These are phyloP conservation scores for Fusarium keratoplasticum DNA, from an alignment of 2,329 filamentous ascomycete genomes.

Conservation along the genomic window DNA sequence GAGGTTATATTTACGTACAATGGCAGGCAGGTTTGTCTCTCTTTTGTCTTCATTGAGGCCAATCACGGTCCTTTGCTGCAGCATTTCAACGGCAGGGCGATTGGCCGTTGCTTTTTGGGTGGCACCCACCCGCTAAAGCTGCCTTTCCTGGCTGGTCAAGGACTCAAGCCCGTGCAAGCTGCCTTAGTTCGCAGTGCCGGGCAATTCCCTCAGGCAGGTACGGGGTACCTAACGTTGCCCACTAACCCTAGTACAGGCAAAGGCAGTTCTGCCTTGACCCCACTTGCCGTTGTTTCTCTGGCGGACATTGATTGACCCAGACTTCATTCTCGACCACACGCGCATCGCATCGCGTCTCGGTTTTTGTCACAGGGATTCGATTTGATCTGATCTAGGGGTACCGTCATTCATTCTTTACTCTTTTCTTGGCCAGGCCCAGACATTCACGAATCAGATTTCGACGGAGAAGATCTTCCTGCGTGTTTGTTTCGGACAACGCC, in stretches of 20 bases:
- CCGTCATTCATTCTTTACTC: background rate
- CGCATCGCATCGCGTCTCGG: conserved; percentile 24
- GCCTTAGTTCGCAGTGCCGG: background rate
- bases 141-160: background rate
- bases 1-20: background rate
- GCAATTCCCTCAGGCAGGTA: conserved; percentile 4
- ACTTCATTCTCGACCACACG: conserved; percentile 25
- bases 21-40: background rate
- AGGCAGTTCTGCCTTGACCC: background rate
- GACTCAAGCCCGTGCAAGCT: background rate
- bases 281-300: conserved; percentile 26
- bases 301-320: background rate
- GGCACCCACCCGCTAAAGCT: background rate
- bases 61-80: background rate
- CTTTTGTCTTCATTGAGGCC: background rate
- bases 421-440: background rate
- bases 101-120: conserved; percentile 7
- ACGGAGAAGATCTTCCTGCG: conserved; percentile 3
- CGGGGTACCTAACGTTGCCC: background rate
- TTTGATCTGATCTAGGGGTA: background rate
- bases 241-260: background rate
- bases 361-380: conserved; percentile 7
- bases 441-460: conserved; percentile 1
- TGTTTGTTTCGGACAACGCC: conserved; percentile 17
- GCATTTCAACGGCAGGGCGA: conserved; percentile 16